Percentiles rank a stretch among this genome's conserved stretches.
Evolutionary conservation across 768 basidiomycete species (phyloP).

Genomic region (Pisolithus marmoratus): DNA sequence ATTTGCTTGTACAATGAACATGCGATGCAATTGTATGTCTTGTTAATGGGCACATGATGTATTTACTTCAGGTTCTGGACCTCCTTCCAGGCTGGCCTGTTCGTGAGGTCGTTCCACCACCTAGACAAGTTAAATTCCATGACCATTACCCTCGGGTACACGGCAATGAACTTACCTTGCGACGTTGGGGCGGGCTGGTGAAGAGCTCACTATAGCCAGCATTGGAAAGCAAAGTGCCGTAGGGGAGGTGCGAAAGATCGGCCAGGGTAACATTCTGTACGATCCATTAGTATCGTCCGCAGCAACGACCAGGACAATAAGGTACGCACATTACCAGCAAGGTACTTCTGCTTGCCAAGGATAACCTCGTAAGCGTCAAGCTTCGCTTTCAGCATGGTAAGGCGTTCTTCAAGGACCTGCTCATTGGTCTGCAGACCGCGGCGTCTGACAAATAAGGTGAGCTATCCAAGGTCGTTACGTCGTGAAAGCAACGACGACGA

Average conservation of each 20-base stretch:
- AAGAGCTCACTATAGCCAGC: slow-evolving; percentile 27
- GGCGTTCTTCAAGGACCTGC: slow-evolving; percentile 9
- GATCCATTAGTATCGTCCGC: neutral
- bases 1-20: too few species aligned
- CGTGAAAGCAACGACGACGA: neutral
- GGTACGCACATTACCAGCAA: slow-evolving; percentile 48
- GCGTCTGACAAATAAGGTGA: neutral
- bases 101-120: slow-evolving; percentile 49
- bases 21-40: too few species aligned
- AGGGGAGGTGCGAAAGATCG: slow-evolving; percentile 54
- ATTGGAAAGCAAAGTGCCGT: slow-evolving; percentile 26
- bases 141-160: neutral
- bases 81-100: slow-evolving; percentile 38
- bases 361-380: slow-evolving; percentile 51
- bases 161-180: slow-evolving; percentile 27
- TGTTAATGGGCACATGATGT: too few species aligned
- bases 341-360: slow-evolving; percentile 47
- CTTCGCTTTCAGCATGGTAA: slow-evolving; percentile 23
- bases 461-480: neutral
- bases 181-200: slow-evolving; percentile 36
- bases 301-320: accelerated
- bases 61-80: neutral
- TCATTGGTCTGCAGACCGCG: slow-evolving; percentile 20
- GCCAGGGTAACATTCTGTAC: slow-evolving; percentile 43
- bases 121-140: slow-evolving; percentile 16